phyloP scores from a whole-genome alignment of 495 filamentous ascomycete species.

The Trypethelium eluteriae region DNA sequence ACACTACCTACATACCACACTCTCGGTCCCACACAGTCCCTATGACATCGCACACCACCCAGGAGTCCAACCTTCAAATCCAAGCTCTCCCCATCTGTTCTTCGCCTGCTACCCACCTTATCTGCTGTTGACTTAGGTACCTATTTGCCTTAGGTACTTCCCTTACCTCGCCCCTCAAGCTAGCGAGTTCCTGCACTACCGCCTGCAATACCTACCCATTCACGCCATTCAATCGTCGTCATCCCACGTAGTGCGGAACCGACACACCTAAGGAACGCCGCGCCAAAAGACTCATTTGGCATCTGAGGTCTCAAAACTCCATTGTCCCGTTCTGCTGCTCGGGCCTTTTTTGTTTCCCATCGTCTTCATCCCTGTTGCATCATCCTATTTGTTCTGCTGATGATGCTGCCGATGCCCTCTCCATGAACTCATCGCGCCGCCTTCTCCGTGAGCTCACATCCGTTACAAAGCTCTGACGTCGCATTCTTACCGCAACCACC shows the following conservation, averaged over 20 bases:
- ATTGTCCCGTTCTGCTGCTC: background rate
- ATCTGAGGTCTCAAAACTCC: conserved; percentile 3
- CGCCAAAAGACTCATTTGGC: background rate
- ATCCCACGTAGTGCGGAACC: background rate
- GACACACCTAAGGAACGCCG: background rate
- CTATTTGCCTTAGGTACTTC: background rate
- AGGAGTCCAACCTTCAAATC: background rate
- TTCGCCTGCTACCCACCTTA: background rate
- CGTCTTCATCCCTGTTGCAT: background rate
- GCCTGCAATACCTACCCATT: background rate
- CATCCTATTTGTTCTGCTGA: background rate
- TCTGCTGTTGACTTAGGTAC: background rate
- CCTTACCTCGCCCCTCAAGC: background rate
- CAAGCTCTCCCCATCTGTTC: background rate
- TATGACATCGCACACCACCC: conserved; percentile 2
- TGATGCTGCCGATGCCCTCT: background rate
- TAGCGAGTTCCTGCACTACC: background rate
- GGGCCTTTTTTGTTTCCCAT: no score
- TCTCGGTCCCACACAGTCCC: background rate
- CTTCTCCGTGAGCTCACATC: background rate
- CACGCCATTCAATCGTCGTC: background rate
- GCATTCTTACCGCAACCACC: background rate
- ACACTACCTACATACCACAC: background rate
- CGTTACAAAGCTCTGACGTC: conserved; percentile 5
- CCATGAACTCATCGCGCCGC: background rate